phyloP scores from a whole-genome alignment of 2,329 filamentous ascomycete species.

The Trichoderma afroharzianum region DNA sequence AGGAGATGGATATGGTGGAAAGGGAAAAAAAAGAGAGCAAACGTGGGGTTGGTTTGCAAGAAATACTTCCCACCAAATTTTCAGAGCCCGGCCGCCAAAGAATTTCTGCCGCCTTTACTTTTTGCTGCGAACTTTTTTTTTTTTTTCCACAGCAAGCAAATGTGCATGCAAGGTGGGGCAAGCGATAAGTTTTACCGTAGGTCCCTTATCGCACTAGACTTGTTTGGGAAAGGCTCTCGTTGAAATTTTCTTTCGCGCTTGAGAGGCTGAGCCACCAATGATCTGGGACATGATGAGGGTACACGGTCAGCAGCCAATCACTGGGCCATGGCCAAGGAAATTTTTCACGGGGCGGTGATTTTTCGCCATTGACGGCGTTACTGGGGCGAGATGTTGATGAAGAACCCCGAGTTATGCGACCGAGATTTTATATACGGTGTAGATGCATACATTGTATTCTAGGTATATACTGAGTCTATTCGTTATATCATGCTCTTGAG shows the following conservation, averaged over 20 bases:
- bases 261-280: background rate
- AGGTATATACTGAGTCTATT: background rate
- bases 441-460: background rate
- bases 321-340: background rate
- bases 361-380: background rate
- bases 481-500: background rate
- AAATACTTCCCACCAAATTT: constrained; percentile 33
- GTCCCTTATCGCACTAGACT: constrained; percentile 4
- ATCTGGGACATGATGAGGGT: background rate
- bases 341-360: background rate
- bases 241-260: constrained; percentile 17
- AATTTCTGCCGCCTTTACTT: constrained; percentile 25
- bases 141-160: constrained; percentile 20
- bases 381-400: background rate
- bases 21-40: constrained; percentile 24
- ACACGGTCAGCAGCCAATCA: background rate
- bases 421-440: background rate
- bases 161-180: constrained; percentile 18
- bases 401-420: background rate
- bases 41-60: constrained; percentile 37
- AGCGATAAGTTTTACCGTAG: constrained; percentile 7
- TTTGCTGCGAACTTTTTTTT: constrained; percentile 31
- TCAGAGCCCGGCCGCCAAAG: background rate
- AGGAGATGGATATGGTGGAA: constrained; percentile 21
- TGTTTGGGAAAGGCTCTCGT: constrained; percentile 8